A percentile compares a stretch with the other conserved stretches of the same genome.
Evolutionary conservation across 495 filamentous ascomycete species (phyloP).

Genomic region (Hypoxylon intermedium): DNA sequence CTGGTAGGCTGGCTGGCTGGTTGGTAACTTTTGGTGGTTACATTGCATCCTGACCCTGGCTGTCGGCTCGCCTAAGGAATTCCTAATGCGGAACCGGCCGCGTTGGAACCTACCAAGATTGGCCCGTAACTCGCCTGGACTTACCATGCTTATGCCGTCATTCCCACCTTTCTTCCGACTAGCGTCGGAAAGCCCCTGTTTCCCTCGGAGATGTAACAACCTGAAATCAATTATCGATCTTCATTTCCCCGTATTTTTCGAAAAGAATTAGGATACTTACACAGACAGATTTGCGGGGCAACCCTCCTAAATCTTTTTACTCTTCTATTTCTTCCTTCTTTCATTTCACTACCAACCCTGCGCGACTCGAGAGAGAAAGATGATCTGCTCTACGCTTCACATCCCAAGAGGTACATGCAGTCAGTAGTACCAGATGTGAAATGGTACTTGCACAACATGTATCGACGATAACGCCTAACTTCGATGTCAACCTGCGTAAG

Average conservation of each 20-base stretch:
- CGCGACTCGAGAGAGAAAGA: too few relatives aligned
- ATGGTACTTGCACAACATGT: conserved; percentile 17
- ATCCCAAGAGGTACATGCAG: conserved; percentile 30
- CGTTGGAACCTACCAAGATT: conserved; percentile 11
- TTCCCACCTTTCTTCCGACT: conserved; percentile 17
- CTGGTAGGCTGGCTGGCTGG: too few relatives aligned
- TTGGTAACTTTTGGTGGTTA: too few relatives aligned
- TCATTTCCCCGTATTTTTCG: conserved; percentile 30
- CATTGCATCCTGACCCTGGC: conserved; percentile 11
- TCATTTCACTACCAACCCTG: too few relatives aligned
- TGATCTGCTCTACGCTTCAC: conserved; percentile 2
- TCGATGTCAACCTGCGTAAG: conserved; percentile 6
- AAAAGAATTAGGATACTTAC: too few relatives aligned
- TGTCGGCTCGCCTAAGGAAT: conserved; percentile 16
- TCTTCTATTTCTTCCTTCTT: too few relatives aligned
- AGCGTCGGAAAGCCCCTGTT: conserved; percentile 15
- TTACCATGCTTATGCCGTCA: conserved; percentile 13
- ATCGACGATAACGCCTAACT: conserved; percentile 2
- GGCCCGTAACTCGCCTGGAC: conserved; percentile 31
- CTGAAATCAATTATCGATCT: conserved; percentile 36
- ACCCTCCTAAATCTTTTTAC: too few relatives aligned
- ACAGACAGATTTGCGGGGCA: too few relatives aligned
- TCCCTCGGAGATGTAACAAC: conserved; percentile 49
- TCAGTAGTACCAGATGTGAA: conserved; percentile 20
- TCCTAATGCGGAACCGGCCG: conserved; percentile 37